These are phyloP conservation scores for Candida nonsorbophila DNA, from an alignment of 805 yeast species.

Conservation along the genomic window DNA sequence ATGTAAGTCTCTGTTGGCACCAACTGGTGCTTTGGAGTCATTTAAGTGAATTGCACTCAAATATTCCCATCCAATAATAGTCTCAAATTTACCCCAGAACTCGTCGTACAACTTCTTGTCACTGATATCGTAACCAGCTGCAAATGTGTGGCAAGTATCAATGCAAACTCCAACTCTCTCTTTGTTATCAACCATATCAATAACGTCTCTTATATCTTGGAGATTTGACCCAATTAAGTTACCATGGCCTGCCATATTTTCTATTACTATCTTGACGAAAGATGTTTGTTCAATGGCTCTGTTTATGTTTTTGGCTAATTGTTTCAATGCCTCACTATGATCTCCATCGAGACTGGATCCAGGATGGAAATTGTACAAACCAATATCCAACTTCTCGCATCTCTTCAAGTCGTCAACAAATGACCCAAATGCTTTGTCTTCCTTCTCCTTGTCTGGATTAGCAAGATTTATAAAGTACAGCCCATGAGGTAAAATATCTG, in stretches of 20 bases:
- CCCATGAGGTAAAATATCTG: conserved; percentile 90
- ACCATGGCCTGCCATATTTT: conserved; percentile 98
- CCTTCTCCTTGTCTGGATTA: conserved; percentile 80
- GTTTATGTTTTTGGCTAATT: conserved; percentile 77
- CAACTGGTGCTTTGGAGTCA: conserved; percentile 92
- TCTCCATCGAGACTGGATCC: conserved; percentile 79
- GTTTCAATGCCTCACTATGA: conserved; percentile 55
- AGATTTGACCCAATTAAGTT: conserved; percentile 79
- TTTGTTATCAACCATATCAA: conserved; percentile 75
- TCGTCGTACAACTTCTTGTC: conserved; percentile 48
- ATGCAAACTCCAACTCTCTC: conserved; percentile 89
- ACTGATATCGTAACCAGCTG: conserved; percentile 91
- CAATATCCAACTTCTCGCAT: conserved; percentile 82
- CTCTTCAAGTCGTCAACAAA: conserved; percentile 82
- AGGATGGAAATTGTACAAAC: conserved; percentile 87
- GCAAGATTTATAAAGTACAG: conserved; percentile 91
- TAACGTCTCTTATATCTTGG: conserved; percentile 70
- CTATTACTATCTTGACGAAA: conserved; percentile 83
- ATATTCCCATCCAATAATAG: conserved; percentile 67
- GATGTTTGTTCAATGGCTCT: conserved; percentile 66
- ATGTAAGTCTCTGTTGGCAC: conserved; percentile 86
- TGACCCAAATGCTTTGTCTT: conserved; percentile 66
- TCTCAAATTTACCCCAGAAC: conserved; percentile 78
- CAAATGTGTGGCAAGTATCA: conserved; percentile 94
- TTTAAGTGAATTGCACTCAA: conserved; percentile 81